phyloP scores from a whole-genome alignment of 78 protist species.

The Dictyostelium intermedium region DNA sequence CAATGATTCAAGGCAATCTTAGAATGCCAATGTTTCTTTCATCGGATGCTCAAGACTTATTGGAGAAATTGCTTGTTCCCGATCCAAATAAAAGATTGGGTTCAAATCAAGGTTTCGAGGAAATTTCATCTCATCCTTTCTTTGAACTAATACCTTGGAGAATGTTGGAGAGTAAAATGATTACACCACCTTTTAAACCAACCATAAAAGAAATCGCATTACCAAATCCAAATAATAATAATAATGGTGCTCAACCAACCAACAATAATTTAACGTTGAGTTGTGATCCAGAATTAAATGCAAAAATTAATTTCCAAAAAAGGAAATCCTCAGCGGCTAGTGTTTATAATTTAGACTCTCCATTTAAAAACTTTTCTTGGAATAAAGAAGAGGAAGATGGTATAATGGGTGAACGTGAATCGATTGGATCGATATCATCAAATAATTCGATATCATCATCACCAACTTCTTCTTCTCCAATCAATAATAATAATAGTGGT shows the following conservation, averaged over 20 bases:
- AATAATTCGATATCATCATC: slow-evolving; percentile 20
- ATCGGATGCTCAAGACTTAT: slow-evolving; percentile 60
- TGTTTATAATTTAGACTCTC: slow-evolving; percentile 10
- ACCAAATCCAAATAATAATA: neutral
- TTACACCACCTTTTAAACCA: slow-evolving; percentile 86
- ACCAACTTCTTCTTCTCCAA: slow-evolving; percentile 24
- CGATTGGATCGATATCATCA: slow-evolving; percentile 38
- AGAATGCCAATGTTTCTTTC: slow-evolving; percentile 76
- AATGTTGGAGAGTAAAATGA: slow-evolving; percentile 65
- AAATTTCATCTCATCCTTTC: slow-evolving; percentile 60
- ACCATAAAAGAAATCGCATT: slow-evolving; percentile 10
- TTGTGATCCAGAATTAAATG: slow-evolving; percentile 55
- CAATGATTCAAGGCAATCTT: slow-evolving; percentile 81
- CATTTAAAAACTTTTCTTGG: slow-evolving; percentile 63
- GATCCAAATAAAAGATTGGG: slow-evolving; percentile 73
- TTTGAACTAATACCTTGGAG: slow-evolving; percentile 82
- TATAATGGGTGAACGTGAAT: slow-evolving; percentile 2
- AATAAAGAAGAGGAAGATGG: slow-evolving; percentile 51
- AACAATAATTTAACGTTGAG: neutral
- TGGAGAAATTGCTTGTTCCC: slow-evolving; percentile 46
- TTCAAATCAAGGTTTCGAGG: slow-evolving; percentile 41
- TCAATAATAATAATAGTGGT: neutral
- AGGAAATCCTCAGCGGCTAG: slow-evolving; percentile 28
- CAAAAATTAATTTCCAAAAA: slow-evolving; percentile 48
- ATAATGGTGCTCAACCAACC: neutral